phyloP scores from a whole-genome alignment of 306 rosid genomes.

The Clitoria ternatea region DNA sequence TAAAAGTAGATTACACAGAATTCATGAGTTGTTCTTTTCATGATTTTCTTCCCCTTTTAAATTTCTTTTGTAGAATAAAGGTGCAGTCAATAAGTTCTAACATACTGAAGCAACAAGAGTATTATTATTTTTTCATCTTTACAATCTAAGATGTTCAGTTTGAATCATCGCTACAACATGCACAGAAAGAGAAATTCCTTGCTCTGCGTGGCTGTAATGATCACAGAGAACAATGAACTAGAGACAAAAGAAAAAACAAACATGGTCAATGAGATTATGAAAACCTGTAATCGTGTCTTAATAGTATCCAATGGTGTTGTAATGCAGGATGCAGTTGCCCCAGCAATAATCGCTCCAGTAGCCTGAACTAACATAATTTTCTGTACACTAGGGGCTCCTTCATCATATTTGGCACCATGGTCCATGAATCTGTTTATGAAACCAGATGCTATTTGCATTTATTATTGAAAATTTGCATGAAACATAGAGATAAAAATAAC shows the following conservation, averaged over 20 bases:
- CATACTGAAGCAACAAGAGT: not conserved
- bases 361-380: slow-evolving; percentile 80
- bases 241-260: slow-evolving; percentile 12
- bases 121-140: not conserved
- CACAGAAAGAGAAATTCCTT: not conserved
- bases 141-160: not conserved
- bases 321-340: slow-evolving; percentile 82
- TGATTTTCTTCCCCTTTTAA: not conserved
- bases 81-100: not conserved
- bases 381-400: slow-evolving; percentile 44
- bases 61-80: not conserved
- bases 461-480: not conserved
- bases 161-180: not conserved
- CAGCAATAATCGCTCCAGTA: slow-evolving; percentile 79
- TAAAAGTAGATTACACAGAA: not conserved
- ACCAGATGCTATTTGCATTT: slow-evolving; percentile 7
- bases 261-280: not conserved
- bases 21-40: not conserved
- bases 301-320: slow-evolving; percentile 95
- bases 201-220: not conserved
- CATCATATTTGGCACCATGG: slow-evolving; percentile 32
- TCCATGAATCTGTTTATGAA: slow-evolving; percentile 49
- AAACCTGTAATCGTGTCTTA: slow-evolving; percentile 96
- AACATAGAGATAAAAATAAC: not conserved
- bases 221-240: slow-evolving; percentile 6